Conservation (phyloP, 192 early-diverging fungal species). For the Podila epicladia region DNA sequence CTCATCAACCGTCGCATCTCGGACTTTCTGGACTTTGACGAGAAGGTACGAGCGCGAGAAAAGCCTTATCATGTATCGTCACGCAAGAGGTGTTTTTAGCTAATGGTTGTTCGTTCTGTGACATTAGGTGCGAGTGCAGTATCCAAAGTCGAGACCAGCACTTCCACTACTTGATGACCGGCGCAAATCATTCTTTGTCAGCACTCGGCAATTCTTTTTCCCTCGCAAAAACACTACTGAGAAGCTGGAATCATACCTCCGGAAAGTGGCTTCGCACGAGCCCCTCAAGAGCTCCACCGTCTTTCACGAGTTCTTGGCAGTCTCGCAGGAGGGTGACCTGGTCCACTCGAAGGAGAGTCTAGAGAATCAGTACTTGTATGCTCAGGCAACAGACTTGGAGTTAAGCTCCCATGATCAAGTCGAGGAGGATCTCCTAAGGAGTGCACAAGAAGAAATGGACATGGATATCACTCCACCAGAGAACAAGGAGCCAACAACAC, state of each 20-base stretch:
- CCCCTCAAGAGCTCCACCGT: constrained; percentile 50
- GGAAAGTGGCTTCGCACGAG: constrained; percentile 48
- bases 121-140: constrained; percentile 44
- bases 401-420: not conserved
- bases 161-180: constrained; percentile 50
- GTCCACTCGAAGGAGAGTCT: constrained; percentile 50
- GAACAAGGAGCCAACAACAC: not conserved
- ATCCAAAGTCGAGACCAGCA: constrained; percentile 53
- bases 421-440: not conserved
- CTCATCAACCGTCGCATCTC: constrained; percentile 57
- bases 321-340: constrained; percentile 58
- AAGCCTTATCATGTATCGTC: too few relatives aligned
- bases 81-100: constrained; percentile 1
- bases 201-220: constrained; percentile 45
- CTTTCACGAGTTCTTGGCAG: constrained; percentile 59
- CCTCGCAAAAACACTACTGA: constrained; percentile 58
- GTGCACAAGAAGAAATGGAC: not conserved
- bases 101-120: not conserved
- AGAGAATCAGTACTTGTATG: not conserved
- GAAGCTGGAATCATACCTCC: constrained; percentile 59
- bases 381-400: not conserved
- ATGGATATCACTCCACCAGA: not conserved
- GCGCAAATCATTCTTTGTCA: constrained; percentile 49
- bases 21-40: constrained; percentile 63
- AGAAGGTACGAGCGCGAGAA: constrained; percentile 41